Conservation (phyloP, 495 filamentous ascomycete genomes). For the Bryoglossum gracile region DNA sequence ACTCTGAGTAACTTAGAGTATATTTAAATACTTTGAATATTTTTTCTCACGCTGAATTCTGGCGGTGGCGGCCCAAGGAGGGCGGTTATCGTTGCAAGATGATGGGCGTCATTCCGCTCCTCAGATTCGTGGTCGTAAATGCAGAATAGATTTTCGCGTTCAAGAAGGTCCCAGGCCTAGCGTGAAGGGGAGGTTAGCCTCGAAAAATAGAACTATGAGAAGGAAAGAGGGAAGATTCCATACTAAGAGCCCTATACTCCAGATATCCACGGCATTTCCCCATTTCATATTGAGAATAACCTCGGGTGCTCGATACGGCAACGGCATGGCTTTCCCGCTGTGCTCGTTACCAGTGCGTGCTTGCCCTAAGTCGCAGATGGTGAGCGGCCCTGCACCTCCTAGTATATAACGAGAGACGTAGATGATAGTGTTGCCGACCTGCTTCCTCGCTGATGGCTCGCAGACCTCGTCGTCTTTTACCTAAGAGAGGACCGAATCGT, state of each 20-base stretch:
- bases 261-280: slow-evolving; percentile 19
- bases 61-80: slow-evolving; percentile 26
- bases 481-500: slow-evolving; percentile 1
- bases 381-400: slow-evolving; percentile 10
- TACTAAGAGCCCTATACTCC: slow-evolving; percentile 20
- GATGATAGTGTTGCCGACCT: slow-evolving; percentile 11
- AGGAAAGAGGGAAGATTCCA: slow-evolving; percentile 3
- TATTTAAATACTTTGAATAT: too few relatives aligned
- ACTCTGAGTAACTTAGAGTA: too few relatives aligned
- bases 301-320: slow-evolving; percentile 20
- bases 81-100: slow-evolving; percentile 30
- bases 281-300: slow-evolving; percentile 17
- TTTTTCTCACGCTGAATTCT: too few relatives aligned
- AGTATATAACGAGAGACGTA: slow-evolving; percentile 15
- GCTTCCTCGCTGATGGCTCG: slow-evolving; percentile 13
- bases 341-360: slow-evolving; percentile 15
- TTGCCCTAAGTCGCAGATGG: slow-evolving; percentile 16
- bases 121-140: slow-evolving; percentile 14
- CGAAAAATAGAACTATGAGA: slow-evolving; percentile 6
- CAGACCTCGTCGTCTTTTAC: slow-evolving; percentile 2
- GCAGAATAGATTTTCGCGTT: slow-evolving; percentile 15
- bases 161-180: slow-evolving; percentile 20
- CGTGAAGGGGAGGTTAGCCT: slow-evolving; percentile 4
- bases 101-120: slow-evolving; percentile 18
- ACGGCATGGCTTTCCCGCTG: slow-evolving; percentile 11